A percentile compares a stretch with the other conserved stretches of the same genome.
Evolutionary conservation across 139 green algal species (phyloP).

Genomic region (Pleodorina starrii): DNA sequence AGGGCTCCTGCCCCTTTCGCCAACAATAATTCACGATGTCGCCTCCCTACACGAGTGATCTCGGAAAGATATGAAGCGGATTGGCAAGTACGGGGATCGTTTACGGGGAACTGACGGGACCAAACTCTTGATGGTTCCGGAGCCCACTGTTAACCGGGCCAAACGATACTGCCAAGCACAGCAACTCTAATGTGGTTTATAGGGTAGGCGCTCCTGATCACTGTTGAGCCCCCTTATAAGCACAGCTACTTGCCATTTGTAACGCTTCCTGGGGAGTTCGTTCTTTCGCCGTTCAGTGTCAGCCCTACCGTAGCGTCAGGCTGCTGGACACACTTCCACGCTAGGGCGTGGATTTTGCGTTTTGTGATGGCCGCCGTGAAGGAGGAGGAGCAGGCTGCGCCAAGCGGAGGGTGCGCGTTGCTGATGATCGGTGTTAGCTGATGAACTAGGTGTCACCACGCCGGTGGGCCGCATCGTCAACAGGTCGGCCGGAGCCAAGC

Average conservation of each 20-base stretch:
- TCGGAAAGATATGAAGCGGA: no score
- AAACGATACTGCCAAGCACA: no score
- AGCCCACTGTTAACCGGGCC: no score
- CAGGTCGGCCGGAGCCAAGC: conserved; percentile 60
- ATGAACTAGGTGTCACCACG: background rate
- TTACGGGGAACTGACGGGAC: no score
- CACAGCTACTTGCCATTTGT: background rate
- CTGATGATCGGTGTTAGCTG: conserved; percentile 13
- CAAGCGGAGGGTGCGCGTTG: conserved; percentile 36
- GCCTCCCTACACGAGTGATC: no score
- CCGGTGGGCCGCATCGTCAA: background rate
- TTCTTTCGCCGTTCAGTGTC: background rate
- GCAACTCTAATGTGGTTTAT: no score
- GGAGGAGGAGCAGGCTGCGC: conserved; percentile 31
- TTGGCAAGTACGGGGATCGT: no score
- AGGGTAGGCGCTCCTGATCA: conserved; percentile 21
- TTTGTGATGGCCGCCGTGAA: conserved; percentile 38
- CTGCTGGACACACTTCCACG: background rate
- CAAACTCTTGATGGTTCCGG: no score
- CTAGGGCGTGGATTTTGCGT: background rate
- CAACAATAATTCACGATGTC: no score
- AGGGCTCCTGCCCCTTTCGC: no score
- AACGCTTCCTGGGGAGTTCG: background rate
- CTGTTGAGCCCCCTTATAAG: conserved; percentile 11
- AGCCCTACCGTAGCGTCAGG: conserved; percentile 22